Conservation (phyloP, 1,139 yeast genomes). For the Pichia norvegensis region DNA sequence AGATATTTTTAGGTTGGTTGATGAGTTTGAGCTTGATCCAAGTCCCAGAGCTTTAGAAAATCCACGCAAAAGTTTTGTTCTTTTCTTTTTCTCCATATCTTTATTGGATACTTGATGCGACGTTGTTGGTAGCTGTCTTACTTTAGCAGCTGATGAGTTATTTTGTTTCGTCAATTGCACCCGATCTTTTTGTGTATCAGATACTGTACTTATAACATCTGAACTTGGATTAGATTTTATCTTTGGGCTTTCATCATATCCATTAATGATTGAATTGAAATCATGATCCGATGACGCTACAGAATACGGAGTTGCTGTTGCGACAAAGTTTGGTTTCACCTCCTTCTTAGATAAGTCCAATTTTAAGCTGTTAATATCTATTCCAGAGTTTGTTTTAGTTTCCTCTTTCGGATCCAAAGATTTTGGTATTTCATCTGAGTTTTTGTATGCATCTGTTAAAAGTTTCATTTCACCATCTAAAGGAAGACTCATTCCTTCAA, state of each 20-base stretch:
- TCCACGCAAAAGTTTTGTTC: constrained; percentile 41
- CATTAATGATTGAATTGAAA: constrained; percentile 21
- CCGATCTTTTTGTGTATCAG: background rate
- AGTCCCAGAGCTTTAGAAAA: constrained; percentile 38
- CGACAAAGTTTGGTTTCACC: constrained; percentile 4
- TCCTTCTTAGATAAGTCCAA: constrained; percentile 1
- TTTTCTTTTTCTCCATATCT: constrained; percentile 19
- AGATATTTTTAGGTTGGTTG: constrained; percentile 57
- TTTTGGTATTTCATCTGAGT: background rate
- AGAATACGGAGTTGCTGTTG: constrained; percentile 1
- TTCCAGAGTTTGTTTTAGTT: background rate
- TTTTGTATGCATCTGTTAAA: constrained; percentile 8
- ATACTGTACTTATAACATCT: constrained; percentile 5
- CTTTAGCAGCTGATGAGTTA: constrained; percentile 9
- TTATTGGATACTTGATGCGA: constrained; percentile 8
- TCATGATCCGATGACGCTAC: constrained; percentile 17
- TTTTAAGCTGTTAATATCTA: constrained; percentile 2
- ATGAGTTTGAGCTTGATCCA: constrained; percentile 30
- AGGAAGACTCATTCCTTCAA: constrained; percentile 12
- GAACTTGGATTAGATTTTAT: background rate
- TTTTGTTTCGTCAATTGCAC: constrained; percentile 2
- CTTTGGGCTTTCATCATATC: background rate
- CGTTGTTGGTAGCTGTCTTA: constrained; percentile 12
- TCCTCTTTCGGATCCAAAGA: background rate
- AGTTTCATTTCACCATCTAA: constrained; percentile 11